Evolutionary conservation across 495 filamentous ascomycete species (phyloP).

Genomic region (Talaromyces proteolyticus): DNA sequence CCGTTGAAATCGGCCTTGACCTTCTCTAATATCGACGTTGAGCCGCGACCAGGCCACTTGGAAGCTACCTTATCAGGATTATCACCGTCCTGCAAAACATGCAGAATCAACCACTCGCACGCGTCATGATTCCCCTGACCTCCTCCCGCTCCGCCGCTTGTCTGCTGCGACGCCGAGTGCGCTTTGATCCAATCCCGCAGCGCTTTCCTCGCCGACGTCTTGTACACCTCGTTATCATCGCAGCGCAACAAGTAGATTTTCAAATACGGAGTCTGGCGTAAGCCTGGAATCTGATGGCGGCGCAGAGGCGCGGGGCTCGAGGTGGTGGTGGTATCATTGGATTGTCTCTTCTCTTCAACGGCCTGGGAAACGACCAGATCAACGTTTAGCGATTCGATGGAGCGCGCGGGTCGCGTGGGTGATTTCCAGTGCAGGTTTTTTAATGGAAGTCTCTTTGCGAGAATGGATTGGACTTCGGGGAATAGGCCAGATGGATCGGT

Average conservation of each 20-base stretch:
- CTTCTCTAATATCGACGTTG: constrained; percentile 82
- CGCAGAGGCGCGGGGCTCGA: constrained; percentile 49
- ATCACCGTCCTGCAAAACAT: constrained; percentile 64
- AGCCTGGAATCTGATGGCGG: constrained; percentile 89
- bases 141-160: constrained; percentile 27
- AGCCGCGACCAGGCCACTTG: constrained; percentile 70
- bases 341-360: constrained; percentile 23
- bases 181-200: constrained; percentile 87
- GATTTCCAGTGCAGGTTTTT: constrained; percentile 96
- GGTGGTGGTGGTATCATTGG: constrained; percentile 22
- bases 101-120: constrained; percentile 93
- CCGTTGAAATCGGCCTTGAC: constrained; percentile 88
- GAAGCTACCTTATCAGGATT: constrained; percentile 65
- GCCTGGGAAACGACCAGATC: constrained; percentile 63
- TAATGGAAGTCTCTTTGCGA: constrained; percentile 78
- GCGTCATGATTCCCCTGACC: constrained; percentile 84
- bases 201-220: constrained; percentile 64
- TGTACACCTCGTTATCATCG: constrained; percentile 93
- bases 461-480: constrained; percentile 66
- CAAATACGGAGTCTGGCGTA: constrained; percentile 90
- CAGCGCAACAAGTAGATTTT: constrained; percentile 86
- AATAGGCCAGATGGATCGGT: constrained; percentile 87
- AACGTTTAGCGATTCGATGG: constrained; percentile 86
- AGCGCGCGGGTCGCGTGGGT: constrained; percentile 78
- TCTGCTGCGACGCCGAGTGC: constrained; percentile 50